These are phyloP conservation scores for Adansonia grandidieri DNA, from an alignment of 441 rosid species.

Conservation along the genomic window DNA sequence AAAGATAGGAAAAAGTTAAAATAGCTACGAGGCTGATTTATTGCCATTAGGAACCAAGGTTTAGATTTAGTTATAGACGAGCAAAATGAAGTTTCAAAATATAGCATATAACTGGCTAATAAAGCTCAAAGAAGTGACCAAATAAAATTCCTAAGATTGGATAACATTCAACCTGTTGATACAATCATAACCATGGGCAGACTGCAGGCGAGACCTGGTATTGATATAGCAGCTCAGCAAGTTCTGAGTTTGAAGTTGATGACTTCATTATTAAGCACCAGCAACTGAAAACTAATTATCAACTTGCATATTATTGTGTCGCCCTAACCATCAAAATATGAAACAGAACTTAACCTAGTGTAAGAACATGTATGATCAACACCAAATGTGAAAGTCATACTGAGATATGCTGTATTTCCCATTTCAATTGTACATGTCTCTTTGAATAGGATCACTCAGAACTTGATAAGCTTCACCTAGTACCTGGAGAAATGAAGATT, in stretches of 20 bases:
- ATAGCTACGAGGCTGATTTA: background rate
- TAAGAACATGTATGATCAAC: background rate
- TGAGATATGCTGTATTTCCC: constrained; percentile 66
- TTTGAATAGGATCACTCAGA: constrained; percentile 77
- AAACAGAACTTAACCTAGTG: background rate
- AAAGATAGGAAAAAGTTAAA: background rate
- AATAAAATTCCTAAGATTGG: background rate
- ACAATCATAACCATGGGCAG: no score
- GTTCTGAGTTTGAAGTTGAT: background rate
- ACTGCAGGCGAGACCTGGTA: background rate
- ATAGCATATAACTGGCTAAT: background rate
- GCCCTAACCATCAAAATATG: background rate
- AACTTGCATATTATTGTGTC: background rate
- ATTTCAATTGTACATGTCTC: constrained; percentile 76
- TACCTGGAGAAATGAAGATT: constrained; percentile 48
- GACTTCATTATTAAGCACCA: background rate
- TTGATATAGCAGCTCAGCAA: background rate
- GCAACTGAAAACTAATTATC: background rate
- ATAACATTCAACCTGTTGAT: background rate
- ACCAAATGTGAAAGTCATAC: constrained; percentile 35
- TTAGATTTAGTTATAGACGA: background rate
- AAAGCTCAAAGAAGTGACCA: no score
- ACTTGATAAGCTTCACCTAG: constrained; percentile 93
- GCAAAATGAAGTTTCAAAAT: no score
- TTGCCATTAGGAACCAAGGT: background rate